phyloP scores from a whole-genome alignment of 768 basidiomycete species.

The Hygrophorus russula region DNA sequence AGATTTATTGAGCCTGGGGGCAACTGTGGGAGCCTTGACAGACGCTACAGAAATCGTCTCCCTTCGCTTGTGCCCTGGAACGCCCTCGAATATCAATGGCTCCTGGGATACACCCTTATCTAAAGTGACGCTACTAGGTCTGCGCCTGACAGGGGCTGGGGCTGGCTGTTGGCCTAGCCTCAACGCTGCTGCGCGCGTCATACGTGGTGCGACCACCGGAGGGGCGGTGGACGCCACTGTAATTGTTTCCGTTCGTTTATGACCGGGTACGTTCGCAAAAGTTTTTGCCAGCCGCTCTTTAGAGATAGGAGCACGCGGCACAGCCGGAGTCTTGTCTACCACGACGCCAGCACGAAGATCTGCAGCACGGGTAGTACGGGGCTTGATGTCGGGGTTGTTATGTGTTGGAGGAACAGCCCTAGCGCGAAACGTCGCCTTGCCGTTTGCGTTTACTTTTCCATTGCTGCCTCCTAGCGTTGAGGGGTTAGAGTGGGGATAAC shows the following conservation, averaged over 20 bases:
- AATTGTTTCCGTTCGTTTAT: constrained; percentile 62
- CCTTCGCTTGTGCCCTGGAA: constrained; percentile 76
- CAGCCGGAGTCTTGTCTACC: constrained; percentile 29
- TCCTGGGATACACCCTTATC: constrained; percentile 15
- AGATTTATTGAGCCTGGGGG: constrained; percentile 72
- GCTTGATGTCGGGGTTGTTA: constrained; percentile 55
- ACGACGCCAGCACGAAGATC: constrained; percentile 55
- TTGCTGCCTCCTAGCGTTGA: constrained; percentile 32
- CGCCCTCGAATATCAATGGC: constrained; percentile 53
- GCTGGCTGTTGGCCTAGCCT: constrained; percentile 38
- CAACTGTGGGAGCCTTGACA: constrained; percentile 49
- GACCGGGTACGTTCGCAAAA: constrained; percentile 73
- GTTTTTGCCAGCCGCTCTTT: constrained; percentile 53
- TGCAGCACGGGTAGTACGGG: constrained; percentile 67
- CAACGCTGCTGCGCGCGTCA: constrained; percentile 67
- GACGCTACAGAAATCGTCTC: constrained; percentile 66
- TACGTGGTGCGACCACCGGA: constrained; percentile 58
- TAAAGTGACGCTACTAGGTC: constrained; percentile 22
- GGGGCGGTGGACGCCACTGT: constrained; percentile 65
- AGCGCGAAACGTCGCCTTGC: constrained; percentile 50
- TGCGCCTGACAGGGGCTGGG: constrained; percentile 28
- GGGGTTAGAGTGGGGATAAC: constrained; percentile 32
- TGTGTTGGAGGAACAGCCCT: constrained; percentile 55
- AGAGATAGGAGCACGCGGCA: constrained; percentile 40
- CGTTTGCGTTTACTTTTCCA: constrained; percentile 25